Evolutionary conservation across 2,329 filamentous ascomycete species (phyloP).

Genomic region (Aureobasidium subglaciale): DNA sequence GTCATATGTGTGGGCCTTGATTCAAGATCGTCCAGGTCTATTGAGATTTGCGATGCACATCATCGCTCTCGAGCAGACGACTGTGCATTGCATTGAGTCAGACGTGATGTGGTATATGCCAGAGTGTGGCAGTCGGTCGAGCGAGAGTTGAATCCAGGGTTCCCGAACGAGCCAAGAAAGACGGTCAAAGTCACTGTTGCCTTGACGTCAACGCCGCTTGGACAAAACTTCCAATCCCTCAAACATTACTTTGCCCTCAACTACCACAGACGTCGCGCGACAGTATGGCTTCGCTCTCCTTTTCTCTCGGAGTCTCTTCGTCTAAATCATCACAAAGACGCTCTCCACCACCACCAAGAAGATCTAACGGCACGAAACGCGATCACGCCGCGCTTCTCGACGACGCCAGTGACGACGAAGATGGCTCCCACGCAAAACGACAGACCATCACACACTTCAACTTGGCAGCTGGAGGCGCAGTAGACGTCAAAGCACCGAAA

Average conservation of each 20-base stretch:
- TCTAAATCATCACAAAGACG: neutral
- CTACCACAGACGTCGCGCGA: neutral
- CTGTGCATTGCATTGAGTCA: neutral
- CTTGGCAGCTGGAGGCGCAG: constrained; percentile 42
- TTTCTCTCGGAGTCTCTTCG: neutral
- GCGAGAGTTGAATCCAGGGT: neutral
- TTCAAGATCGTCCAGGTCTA: too few relatives aligned
- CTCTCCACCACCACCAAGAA: neutral
- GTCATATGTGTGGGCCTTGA: too few relatives aligned
- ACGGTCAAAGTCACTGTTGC: neutral
- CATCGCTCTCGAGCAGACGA: too few relatives aligned
- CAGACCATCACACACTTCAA: constrained; percentile 51
- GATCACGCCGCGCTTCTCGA: constrained; percentile 32
- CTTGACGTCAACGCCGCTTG: neutral
- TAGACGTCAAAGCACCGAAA: constrained; percentile 33
- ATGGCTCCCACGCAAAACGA: constrained; percentile 39
- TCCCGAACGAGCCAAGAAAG: neutral
- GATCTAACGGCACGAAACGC: constrained; percentile 32
- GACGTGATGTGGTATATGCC: too few relatives aligned
- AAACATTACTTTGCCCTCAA: neutral
- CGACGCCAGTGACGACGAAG: constrained; percentile 48
- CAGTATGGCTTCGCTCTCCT: constrained; percentile 6
- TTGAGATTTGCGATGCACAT: too few relatives aligned
- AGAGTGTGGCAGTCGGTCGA: too few relatives aligned
- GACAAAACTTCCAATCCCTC: neutral